Conservation (phyloP, 208 protist species). For the Herpetomonas tarakana region DNA sequence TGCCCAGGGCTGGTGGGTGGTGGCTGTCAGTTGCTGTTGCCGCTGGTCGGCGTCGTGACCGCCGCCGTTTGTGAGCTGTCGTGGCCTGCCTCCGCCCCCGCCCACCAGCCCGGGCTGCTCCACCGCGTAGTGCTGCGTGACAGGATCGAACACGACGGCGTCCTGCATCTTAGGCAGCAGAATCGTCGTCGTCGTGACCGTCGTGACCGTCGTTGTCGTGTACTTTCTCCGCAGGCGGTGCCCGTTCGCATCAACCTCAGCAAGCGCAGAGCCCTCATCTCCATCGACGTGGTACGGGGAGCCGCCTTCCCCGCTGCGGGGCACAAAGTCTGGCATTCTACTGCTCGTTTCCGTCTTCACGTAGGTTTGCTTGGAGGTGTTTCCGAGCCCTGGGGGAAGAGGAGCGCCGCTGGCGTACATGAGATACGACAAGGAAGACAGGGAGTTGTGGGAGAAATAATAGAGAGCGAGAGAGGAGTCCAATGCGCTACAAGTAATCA, state of each 20-base stretch:
- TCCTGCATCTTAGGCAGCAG: slow-evolving; percentile 54
- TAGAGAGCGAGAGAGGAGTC: no score
- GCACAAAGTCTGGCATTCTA: slow-evolving; percentile 28
- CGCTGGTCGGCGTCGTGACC: slow-evolving; percentile 6
- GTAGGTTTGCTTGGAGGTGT: slow-evolving; percentile 37
- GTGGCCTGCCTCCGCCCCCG: not conserved
- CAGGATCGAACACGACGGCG: slow-evolving; percentile 18
- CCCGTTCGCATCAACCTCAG: not conserved
- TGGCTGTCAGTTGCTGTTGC: slow-evolving; percentile 5
- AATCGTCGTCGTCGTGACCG: slow-evolving; percentile 61
- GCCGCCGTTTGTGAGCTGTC: not conserved
- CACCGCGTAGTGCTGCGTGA: slow-evolving; percentile 17
- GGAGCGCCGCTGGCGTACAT: no score
- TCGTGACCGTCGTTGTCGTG: slow-evolving; percentile 67
- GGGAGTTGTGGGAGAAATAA: no score
- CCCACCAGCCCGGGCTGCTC: slow-evolving; percentile 8
- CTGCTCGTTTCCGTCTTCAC: slow-evolving; percentile 27
- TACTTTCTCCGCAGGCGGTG: slow-evolving; percentile 67
- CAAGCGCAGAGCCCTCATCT: not conserved
- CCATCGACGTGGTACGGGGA: slow-evolving; percentile 10
- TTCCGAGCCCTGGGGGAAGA: not conserved
- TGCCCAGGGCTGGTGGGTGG: slow-evolving; percentile 19
- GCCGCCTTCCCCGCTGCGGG: slow-evolving; percentile 12
- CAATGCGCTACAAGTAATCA: no score
- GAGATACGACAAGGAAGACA: no score